Evolutionary conservation across 2,329 filamentous ascomycete genomes (phyloP).

Genomic region (Monosporascus ibericus): DNA sequence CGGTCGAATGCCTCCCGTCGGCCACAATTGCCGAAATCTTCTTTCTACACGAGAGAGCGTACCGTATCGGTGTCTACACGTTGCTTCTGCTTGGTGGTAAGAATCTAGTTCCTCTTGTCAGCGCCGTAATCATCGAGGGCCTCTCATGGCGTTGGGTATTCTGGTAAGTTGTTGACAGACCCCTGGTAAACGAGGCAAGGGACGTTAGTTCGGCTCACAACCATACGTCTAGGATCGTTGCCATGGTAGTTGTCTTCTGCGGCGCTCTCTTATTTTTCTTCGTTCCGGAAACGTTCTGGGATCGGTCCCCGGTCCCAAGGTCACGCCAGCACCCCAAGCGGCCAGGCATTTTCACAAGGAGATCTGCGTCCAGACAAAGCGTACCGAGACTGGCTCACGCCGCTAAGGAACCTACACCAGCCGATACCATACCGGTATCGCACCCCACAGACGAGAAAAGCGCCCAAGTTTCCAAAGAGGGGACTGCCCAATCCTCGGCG

Average conservation of each 20-base stretch:
- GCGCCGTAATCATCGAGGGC: slow-evolving; percentile 73
- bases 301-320: slow-evolving; percentile 59
- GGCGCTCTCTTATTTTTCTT: slow-evolving; percentile 76
- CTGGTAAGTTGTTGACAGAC: slow-evolving; percentile 47
- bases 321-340: slow-evolving; percentile 32
- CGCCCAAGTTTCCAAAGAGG: slow-evolving; percentile 6
- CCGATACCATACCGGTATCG: not conserved
- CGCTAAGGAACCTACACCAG: slow-evolving; percentile 1
- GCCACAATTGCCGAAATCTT: slow-evolving; percentile 96
- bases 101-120: slow-evolving; percentile 82
- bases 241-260: slow-evolving; percentile 70
- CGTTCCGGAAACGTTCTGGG: slow-evolving; percentile 94
- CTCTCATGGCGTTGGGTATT: slow-evolving; percentile 88
- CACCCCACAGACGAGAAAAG: slow-evolving; percentile 5
- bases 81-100: slow-evolving; percentile 83
- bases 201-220: slow-evolving; percentile 1
- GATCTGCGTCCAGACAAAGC: slow-evolving; percentile 35
- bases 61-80: slow-evolving; percentile 89
- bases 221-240: slow-evolving; percentile 57
- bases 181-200: not conserved
- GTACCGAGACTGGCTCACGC: slow-evolving; percentile 8
- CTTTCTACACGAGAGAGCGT: slow-evolving; percentile 90
- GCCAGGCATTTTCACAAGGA: slow-evolving; percentile 40
- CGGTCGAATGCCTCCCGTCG: slow-evolving; percentile 86
- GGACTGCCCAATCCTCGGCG: slow-evolving; percentile 4